Conservation (phyloP, 1,139 yeast genomes). For the Lodderomyces theae region DNA sequence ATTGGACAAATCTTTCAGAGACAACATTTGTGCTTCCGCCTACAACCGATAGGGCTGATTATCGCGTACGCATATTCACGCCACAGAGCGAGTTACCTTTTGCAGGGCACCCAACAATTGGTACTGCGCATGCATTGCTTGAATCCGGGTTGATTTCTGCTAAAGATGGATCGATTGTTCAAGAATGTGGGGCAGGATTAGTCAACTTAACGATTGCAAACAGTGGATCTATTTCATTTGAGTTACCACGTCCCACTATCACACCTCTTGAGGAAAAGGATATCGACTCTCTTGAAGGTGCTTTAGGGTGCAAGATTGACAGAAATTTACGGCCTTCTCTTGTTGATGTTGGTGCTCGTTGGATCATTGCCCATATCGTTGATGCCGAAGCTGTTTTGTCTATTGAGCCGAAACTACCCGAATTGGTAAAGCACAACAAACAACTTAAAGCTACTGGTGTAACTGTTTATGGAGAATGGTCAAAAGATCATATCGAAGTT, state of each 20-base stretch:
- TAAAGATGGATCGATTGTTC: conserved; percentile 28
- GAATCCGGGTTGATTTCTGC: conserved; percentile 28
- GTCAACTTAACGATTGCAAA: conserved; percentile 26
- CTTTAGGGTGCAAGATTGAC: conserved; percentile 8
- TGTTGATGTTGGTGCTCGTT: conserved; percentile 12
- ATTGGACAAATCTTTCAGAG: conserved; percentile 58
- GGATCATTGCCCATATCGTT: not conserved
- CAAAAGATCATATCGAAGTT: conserved; percentile 22
- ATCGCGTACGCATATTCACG: conserved; percentile 48
- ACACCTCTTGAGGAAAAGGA: conserved; percentile 19
- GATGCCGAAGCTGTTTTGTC: conserved; percentile 35
- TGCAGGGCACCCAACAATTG: conserved; percentile 63
- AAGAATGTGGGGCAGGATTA: conserved; percentile 45
- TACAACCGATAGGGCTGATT: conserved; percentile 33
- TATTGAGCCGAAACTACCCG: conserved; percentile 33
- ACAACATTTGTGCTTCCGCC: conserved; percentile 49
- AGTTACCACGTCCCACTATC: conserved; percentile 26
- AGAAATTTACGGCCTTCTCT: conserved; percentile 17
- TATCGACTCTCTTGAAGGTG: conserved; percentile 16
- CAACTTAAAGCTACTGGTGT: conserved; percentile 27
- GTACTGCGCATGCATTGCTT: conserved; percentile 44
- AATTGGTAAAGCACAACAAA: conserved; percentile 20
- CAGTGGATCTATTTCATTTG: conserved; percentile 11
- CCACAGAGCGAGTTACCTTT: conserved; percentile 49
- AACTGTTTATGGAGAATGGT: conserved; percentile 33